Conservation (phyloP, 306 rosid genomes). For the Cercis canadensis region DNA sequence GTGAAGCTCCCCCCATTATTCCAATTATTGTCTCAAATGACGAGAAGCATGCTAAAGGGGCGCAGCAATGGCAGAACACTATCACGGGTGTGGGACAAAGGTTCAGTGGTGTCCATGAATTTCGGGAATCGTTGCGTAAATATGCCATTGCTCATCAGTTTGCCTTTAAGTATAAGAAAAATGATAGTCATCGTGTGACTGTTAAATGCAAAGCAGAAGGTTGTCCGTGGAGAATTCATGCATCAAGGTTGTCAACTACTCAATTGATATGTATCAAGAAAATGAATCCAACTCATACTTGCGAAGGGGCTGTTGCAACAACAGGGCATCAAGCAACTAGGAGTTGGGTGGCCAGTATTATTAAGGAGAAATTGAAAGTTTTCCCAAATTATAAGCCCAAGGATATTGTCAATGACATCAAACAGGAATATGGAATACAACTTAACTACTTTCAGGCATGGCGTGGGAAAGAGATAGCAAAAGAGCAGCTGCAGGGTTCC, state of each 20-base stretch:
- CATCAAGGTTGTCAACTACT: slow-evolving; percentile 92
- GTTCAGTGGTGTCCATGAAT: slow-evolving; percentile 87
- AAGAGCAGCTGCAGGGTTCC: slow-evolving; percentile 99
- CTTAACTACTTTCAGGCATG: slow-evolving; percentile 98
- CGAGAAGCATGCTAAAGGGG: slow-evolving; percentile 80
- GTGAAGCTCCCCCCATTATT: slow-evolving; percentile 54
- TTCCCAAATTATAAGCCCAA: slow-evolving; percentile 93
- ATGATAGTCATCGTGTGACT: slow-evolving; percentile 97
- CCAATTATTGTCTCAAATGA: slow-evolving; percentile 48
- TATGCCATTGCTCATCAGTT: slow-evolving; percentile 97
- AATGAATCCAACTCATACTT: slow-evolving; percentile 82
- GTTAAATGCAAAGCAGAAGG: slow-evolving; percentile 99
- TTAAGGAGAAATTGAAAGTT: slow-evolving; percentile 88
- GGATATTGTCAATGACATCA: slow-evolving; percentile 94
- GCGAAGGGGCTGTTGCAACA: slow-evolving; percentile 86
- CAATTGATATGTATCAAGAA: slow-evolving; percentile 96
- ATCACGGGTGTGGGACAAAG: slow-evolving; percentile 96
- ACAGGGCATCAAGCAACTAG: slow-evolving; percentile 99
- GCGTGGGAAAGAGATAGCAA: slow-evolving; percentile 99
- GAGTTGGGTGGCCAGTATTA: slow-evolving; percentile 98
- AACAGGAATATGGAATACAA: slow-evolving; percentile 93
- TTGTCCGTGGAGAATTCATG: slow-evolving; percentile 99
- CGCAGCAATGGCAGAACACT: slow-evolving; percentile 93
- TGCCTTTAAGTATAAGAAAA: slow-evolving; percentile 94
- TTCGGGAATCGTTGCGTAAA: slow-evolving; percentile 90